Evolutionary conservation across 768 basidiomycete genomes (phyloP).

Genomic region (Suillus variegatus): DNA sequence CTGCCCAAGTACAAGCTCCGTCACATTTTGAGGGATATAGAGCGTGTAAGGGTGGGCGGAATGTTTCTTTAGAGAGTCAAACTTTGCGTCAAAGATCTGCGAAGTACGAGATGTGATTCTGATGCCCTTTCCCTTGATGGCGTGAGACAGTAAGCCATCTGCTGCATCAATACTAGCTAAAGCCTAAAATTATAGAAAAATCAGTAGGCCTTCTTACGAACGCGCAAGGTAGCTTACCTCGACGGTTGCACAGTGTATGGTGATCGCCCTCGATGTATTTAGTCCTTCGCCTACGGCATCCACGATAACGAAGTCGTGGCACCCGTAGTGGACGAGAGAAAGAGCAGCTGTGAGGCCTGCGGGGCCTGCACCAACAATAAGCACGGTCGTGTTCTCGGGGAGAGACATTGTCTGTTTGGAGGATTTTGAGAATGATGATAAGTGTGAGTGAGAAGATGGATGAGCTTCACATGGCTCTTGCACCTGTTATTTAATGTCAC

Average conservation of each 20-base stretch:
- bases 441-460: too few species aligned
- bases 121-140: constrained; percentile 29
- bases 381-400: constrained; percentile 33
- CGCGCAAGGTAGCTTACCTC: constrained; percentile 33
- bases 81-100: constrained; percentile 30
- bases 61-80: constrained; percentile 30
- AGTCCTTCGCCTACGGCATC: constrained; percentile 33
- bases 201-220: neutral
- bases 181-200: constrained; percentile 37
- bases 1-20: constrained; percentile 37
- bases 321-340: constrained; percentile 41
- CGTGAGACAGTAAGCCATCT: constrained; percentile 31
- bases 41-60: neutral
- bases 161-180: constrained; percentile 42
- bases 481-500: too few species aligned
- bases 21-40: neutral
- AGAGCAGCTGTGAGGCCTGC: constrained; percentile 41
- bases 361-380: constrained; percentile 41
- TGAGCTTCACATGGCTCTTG: too few species aligned
- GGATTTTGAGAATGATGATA: too few species aligned
- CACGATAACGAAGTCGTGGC: constrained; percentile 35
- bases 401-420: neutral
- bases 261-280: constrained; percentile 41
- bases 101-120: constrained; percentile 32
- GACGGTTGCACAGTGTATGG: constrained; percentile 47